Base-by-base conservation (phyloP, 2,329 filamentous ascomycete species). In the Cordyceps fumosorosea region DNA sequence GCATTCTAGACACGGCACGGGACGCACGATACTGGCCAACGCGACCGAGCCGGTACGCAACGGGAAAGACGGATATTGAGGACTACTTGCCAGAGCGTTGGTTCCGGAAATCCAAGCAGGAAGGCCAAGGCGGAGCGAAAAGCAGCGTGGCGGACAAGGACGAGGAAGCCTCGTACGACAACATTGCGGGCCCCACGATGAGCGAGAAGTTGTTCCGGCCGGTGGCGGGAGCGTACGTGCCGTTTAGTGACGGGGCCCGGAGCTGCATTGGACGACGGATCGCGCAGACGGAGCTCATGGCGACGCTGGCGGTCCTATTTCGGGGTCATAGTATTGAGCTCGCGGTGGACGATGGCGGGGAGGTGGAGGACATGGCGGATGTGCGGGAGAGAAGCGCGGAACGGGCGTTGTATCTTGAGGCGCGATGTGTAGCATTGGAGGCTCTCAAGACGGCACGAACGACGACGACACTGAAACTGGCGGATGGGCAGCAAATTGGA, bases 1-100 rank as follows among this genome's bases (percentile, higher is more conserved):
- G 77, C 59, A 80, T 81, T 0, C 75, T 84, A 5, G 80, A 79
- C 6, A 78, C 79, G 2, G 88, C 91, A 58, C 81, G 84, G 44
- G 89, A 91, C 72, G 89, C 89, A 12, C 84, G 82, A 55, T 87
- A 88, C 72, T 93, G 90, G 90, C 89, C 89, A 14, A 70, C 80
- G 62, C 71, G 73, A 64, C 77, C 76, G 20, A 81, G 80, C 67
- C 76, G 75, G 64, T 69, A 80, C 22, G 74, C 75, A 0, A 74
- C 70, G 0, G 74, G 72, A 26, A 64, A 73, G 20, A 75, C 83
- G 56, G 89, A 93, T 67, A 74, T 90, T 1, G 79, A 87, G 59
- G 83, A 89, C 63, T 93, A 87, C 73, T 77, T 85, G 54, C 89
- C 90, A 0, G 87, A 90, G 72, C 82, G 90, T 50, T 93, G 90